Conservation (phyloP, 352 stramenopile genomes). For the Phytophthora crassamura region DNA sequence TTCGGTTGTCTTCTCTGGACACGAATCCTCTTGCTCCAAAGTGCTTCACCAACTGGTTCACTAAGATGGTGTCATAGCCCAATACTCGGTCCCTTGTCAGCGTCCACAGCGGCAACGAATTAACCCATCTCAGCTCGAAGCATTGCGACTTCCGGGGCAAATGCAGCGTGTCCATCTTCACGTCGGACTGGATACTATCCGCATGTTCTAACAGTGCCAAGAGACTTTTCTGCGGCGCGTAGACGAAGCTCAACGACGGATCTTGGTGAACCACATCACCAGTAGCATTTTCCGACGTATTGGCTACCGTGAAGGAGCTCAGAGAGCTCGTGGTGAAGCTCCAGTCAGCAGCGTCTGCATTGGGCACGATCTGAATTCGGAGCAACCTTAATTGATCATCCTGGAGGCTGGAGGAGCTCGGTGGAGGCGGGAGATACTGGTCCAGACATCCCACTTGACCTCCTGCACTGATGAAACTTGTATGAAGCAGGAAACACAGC, state of each 20-base stretch:
- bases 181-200: constrained; percentile 28
- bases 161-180: constrained; percentile 49
- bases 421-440: constrained; percentile 31
- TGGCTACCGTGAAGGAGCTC: background rate
- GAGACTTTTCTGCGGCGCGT: constrained; percentile 66
- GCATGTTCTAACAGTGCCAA: constrained; percentile 66
- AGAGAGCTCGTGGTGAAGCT: constrained; percentile 18
- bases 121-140: constrained; percentile 58
- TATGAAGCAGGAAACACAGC: constrained; percentile 58
- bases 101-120: constrained; percentile 47
- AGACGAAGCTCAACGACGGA: constrained; percentile 62
- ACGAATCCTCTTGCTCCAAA: constrained; percentile 68
- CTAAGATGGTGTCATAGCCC: constrained; percentile 93
- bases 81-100: constrained; percentile 51
- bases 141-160: constrained; percentile 50
- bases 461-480: constrained; percentile 52
- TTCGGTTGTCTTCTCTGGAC: constrained; percentile 64
- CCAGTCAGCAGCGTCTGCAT: constrained; percentile 20
- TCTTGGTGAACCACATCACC: constrained; percentile 7
- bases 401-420: constrained; percentile 5
- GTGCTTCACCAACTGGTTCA: constrained; percentile 90
- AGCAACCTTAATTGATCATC: constrained; percentile 40
- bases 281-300: background rate
- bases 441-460: constrained; percentile 44
- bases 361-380: constrained; percentile 44